phyloP scores from a whole-genome alignment of 441 rosid genomes.

The Gossypium trilobum region DNA sequence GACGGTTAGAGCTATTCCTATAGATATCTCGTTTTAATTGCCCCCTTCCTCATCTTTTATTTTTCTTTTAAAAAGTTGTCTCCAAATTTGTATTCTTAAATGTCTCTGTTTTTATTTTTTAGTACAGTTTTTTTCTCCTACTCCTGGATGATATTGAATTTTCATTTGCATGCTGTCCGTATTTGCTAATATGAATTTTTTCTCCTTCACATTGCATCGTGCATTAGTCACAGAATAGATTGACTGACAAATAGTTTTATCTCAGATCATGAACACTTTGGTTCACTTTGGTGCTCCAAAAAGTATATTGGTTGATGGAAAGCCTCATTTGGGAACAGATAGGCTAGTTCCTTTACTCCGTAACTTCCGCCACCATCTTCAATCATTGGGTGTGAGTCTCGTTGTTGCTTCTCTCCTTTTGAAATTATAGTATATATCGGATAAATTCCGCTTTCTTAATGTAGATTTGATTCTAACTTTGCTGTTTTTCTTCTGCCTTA shows the following conservation, averaged over 20 bases:
- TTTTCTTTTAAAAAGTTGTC: too few relatives aligned
- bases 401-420: neutral
- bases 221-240: neutral
- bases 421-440: neutral
- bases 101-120: neutral
- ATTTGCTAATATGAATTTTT: neutral
- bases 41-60: neutral
- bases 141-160: neutral
- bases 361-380: slow-evolving; percentile 74
- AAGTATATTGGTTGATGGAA: slow-evolving; percentile 70
- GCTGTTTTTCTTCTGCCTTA: slow-evolving; percentile 21
- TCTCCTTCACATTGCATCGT: neutral
- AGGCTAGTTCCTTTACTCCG: slow-evolving; percentile 69
- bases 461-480: neutral
- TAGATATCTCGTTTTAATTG: neutral
- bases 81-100: neutral
- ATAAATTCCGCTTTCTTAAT: neutral
- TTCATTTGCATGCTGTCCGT: neutral
- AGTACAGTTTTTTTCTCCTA: neutral
- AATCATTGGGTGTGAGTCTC: slow-evolving; percentile 56
- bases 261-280: slow-evolving; percentile 77
- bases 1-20: slow-evolving; percentile 47
- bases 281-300: slow-evolving; percentile 88
- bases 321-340: slow-evolving; percentile 96
- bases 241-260: slow-evolving; percentile 13